Evolutionary conservation across 805 yeast genomes (phyloP), one percentile per base, ranked within the genome.

Genomic region (Candida krabiensis): DNA sequence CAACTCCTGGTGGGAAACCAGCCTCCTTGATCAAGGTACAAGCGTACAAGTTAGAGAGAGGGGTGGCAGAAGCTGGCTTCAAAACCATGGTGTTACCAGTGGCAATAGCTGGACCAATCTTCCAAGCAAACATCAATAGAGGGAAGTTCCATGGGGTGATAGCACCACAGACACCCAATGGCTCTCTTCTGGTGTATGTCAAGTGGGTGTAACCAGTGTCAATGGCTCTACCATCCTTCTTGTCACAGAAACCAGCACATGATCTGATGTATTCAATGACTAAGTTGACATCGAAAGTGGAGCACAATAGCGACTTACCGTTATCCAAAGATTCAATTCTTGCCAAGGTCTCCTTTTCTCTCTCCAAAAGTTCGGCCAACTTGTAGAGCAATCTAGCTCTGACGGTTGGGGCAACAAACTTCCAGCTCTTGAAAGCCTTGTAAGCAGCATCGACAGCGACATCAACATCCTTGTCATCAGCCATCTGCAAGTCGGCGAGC

Each of bases 61-160:
- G 96, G 38, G 97, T 90, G 45, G 88, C 77, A 71, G 88, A 96
- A 40, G 97, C 95, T 28, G 95, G 77, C 72, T 90, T 90, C 67
- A 90, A 69, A 32, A 90, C 93, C 51, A 86, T 75, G 38, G 89
- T 78, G 75, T 88, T 87, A 68, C 96, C 96, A 38, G 95, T 78
- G 40, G 95, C 95, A 49, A 89, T 65, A 40, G 95, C 95, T 32
- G 97, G 96, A 42, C 90, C 96, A 45, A 90, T 70, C 67, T 90
- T 90, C 97, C 97, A 90, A 19, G 95, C 72, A 71, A 88, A 84
- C 93, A 90, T 89, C 62, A 87, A 75, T 53, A 90, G 67, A 47
- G 97, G 97, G 79, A 88, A 90, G 71, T 90, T 90, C 97, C 97
- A 90, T 53, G 97, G 96, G 51, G 90, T 89, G 59, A 90, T 86